Base-by-base conservation (phyloP, 2,329 filamentous ascomycete genomes). In the Taxawa tesnikishii region DNA sequence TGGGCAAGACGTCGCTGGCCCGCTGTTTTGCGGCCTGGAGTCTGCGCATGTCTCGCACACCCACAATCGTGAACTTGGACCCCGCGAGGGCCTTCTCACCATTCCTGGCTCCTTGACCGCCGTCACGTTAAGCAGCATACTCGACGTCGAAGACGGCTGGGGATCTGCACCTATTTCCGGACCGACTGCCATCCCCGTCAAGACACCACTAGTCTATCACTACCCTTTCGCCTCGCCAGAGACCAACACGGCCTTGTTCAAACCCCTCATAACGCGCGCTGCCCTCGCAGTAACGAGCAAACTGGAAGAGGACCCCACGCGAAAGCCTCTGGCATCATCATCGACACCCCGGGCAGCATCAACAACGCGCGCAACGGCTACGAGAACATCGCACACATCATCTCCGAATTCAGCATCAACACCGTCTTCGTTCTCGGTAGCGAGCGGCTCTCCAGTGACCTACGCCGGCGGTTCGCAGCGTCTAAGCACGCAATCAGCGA, bases 81-180 rank as follows among this genome's bases (percentile, higher is more conserved):
- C 78, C 85, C 3, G 70, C 71, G 84, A 96, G 59, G 62, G 63
- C 28, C 51, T 67, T 40, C 52, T 67, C 15, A 58, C 55, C 16
- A 55, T 63, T 8, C 60, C 90, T 0, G 87, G 87, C 0, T 87
- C 82, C 19, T 55, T 98, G 43, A 88, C 80, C 31, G 83, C 87
- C 0, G 79, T 81, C n/a, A 82, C 83, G 4, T 85, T 93, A 50
- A 81, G 81, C 7, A 84, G 81, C 0, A 73, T 93, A 46, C 73
- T 96, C 60, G 88, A 96, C 54, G 69, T 93, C 1, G 82, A 88
- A 47, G 79, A 84, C 39, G 52, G 54, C 13, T 94, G 85, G 77
- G 90, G 90, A 7, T 83, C 73, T 43, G 87, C 83, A 45, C 87
- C 88, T 0, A 93, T 87, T 46, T 92, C 82, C 43, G 90, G 88